Base-by-base conservation (phyloP, 2,329 filamentous ascomycete species). In the Colletotrichum australisinense region DNA sequence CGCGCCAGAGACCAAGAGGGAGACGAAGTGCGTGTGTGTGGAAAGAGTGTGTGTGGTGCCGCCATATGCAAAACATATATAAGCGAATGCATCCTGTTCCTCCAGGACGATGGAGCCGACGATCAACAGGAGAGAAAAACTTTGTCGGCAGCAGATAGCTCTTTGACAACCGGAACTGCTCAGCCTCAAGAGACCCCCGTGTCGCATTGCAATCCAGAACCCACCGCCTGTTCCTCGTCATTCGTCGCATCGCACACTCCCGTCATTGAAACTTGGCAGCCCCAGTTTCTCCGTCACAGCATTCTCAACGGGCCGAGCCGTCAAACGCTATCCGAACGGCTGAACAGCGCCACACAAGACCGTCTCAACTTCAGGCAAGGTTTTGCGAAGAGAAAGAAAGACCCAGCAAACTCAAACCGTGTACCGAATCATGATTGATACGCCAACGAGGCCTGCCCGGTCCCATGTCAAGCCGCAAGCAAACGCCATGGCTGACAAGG, bases 401-500 rank as follows among this genome's bases (percentile, higher is more conserved):
- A 68, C 63, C 63, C 53, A 63, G 63, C 68, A 52, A 73, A 56
- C n/a, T 30, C 16, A 7, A 38, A 26, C 38, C 5, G 52, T 30
- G 42, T 4, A n/a, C 49, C 30, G 42, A 68, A 63, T 28, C 69
- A 74, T 72, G 59, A 53, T 38, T 42, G 55, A 63, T 24, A 53
- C 63, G 52, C 58, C 52, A 12, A 32, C 24, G 49, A 60, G 65
- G 22, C 30, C 57, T 26, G 28, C 63, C 42, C 38, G 49, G 30
- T 55, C 68, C 55, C 52, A 59, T 35, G 30, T 35, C 63, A 22
- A 63, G 55, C 72, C 69, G 24, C 26, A 59, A 49, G 59, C 63
- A 46, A 55, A 63, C 58, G 35, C 32, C 12, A 77, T 77, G 75
- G 67, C 76, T 60, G 57, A 75, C 46, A 77, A 77, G 58, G 67